These are phyloP conservation scores for Claviceps capensis DNA, from an alignment of 2,329 filamentous ascomycete species.

Conservation along the genomic window DNA sequence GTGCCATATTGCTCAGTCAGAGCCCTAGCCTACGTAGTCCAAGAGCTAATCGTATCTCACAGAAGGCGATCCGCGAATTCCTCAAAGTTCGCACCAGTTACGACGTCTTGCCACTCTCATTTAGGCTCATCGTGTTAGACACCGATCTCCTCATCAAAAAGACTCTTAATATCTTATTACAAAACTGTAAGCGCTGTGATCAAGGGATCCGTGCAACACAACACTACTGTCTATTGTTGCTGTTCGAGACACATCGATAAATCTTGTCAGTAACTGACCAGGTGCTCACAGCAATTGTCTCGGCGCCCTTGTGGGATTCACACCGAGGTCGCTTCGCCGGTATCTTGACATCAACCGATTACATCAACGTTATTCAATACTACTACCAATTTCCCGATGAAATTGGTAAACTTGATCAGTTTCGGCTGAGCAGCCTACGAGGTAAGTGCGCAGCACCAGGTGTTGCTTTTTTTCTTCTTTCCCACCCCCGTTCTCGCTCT, in stretches of 20 bases:
- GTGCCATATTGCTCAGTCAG: neutral
- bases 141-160: constrained; percentile 93
- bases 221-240: neutral
- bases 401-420: constrained; percentile 81
- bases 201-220: neutral
- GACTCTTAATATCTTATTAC: constrained; percentile 85
- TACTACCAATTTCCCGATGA: constrained; percentile 95
- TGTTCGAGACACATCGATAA: neutral
- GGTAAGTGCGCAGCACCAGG: constrained; percentile 39
- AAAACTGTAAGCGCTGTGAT: constrained; percentile 57
- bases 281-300: constrained; percentile 65
- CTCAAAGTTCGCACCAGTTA: constrained; percentile 94
- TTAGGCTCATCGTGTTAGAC: constrained; percentile 90
- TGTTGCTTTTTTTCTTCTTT: neutral
- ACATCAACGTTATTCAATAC: constrained; percentile 97
- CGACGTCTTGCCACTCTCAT: constrained; percentile 91
- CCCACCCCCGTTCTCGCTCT: neutral
- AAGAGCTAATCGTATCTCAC: constrained; percentile 11
- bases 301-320: constrained; percentile 93
- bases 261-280: neutral
- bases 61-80: constrained; percentile 90
- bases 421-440: constrained; percentile 80
- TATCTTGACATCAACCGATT: constrained; percentile 88
- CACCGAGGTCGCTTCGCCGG: constrained; percentile 86
- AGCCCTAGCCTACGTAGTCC: neutral